Conservation (phyloP, 768 basidiomycete genomes). For the Tricholoma terreum region DNA sequence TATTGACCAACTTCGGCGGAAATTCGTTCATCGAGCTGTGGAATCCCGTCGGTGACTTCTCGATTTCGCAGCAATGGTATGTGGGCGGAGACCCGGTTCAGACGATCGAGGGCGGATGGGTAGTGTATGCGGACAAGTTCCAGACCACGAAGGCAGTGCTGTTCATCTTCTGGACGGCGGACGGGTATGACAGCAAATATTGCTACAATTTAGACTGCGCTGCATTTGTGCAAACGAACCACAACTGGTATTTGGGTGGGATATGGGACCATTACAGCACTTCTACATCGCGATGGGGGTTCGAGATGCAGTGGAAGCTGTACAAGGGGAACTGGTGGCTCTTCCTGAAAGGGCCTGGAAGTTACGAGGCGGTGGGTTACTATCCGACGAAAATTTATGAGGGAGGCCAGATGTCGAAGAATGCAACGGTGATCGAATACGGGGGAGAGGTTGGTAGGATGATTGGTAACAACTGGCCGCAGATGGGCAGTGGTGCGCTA, state of each 20-base stretch:
- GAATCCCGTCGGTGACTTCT: neutral
- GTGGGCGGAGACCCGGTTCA: neutral
- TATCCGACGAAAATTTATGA: neutral
- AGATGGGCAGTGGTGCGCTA: neutral
- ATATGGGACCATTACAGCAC: neutral
- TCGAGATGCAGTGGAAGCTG: neutral
- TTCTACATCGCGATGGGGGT: neutral
- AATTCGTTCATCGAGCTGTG: neutral
- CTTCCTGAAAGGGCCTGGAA: neutral
- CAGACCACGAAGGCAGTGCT: too few species aligned
- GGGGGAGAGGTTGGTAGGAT: neutral
- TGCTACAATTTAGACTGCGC: too few species aligned
- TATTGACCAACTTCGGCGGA: neutral
- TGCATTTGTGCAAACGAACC: too few species aligned
- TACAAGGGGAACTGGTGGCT: neutral
- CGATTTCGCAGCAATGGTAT: neutral
- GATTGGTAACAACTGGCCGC: neutral
- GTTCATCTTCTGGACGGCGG: too few species aligned
- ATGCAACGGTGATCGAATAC: neutral
- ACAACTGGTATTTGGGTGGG: too few species aligned
- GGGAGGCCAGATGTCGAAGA: neutral
- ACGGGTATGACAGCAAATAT: too few species aligned
- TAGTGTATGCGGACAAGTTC: neutral
- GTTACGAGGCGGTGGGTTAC: neutral
- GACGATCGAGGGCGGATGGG: too few species aligned